Percentiles rank a stretch among this genome's conserved stretches.
phyloP scores from a whole-genome alignment of 208 protist species.

The Porcisia hertigi region DNA sequence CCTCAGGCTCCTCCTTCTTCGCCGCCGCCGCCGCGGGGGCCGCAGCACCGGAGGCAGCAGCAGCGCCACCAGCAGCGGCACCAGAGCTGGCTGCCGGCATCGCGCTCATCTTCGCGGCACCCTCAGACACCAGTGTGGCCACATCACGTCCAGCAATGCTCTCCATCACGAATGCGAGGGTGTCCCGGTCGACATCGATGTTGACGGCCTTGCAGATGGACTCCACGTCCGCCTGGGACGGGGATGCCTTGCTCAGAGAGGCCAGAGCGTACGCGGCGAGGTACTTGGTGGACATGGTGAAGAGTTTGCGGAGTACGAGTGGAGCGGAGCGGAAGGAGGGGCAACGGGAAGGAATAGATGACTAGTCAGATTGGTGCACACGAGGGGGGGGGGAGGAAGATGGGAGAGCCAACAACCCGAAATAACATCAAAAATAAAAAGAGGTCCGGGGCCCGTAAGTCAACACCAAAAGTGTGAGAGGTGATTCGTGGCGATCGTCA shows the following conservation, averaged over 20 bases:
- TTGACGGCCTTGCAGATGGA: conserved; percentile 83
- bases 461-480: not conserved
- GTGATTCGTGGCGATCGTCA: no score
- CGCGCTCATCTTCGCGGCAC: conserved; percentile 78
- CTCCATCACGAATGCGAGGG: conserved; percentile 85
- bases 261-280: conserved; percentile 92
- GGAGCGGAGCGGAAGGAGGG: not conserved
- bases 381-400: no score
- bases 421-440: no score
- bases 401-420: no score
- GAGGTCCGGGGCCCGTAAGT: no score
- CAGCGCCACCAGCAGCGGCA: conserved; percentile 35
- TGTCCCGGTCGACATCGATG: conserved; percentile 68
- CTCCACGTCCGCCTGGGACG: conserved; percentile 81
- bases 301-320: not conserved
- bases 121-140: conserved; percentile 75
- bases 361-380: no score
- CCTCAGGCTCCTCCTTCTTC: conserved; percentile 69
- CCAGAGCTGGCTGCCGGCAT: conserved; percentile 43
- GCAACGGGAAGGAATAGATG: not conserved
- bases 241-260: conserved; percentile 74
- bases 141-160: conserved; percentile 76
- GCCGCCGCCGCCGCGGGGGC: conserved; percentile 41
- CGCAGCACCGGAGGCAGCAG: conserved; percentile 34
- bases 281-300: conserved; percentile 87